Conservation (phyloP, 371 early-diverging fungal species). For the Syncephalastrum racemosum region DNA sequence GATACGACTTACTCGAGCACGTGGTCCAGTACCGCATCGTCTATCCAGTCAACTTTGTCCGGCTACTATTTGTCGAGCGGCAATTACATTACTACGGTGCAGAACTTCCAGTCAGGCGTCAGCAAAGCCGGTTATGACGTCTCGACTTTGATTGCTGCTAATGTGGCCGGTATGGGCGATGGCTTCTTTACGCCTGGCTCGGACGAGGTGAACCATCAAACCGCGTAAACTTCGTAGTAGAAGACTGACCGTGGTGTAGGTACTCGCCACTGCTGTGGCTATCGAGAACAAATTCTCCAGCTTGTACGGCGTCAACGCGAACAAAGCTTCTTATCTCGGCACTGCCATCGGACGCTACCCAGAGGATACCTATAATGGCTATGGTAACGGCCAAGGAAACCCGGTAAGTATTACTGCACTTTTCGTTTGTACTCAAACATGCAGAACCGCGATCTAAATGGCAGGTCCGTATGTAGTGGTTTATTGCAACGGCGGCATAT, state of each 20-base stretch:
- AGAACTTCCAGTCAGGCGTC: slow-evolving; percentile 34
- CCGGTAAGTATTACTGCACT: slow-evolving; percentile 24
- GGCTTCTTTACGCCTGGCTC: slow-evolving; percentile 47
- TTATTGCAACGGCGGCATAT: slow-evolving; percentile 58
- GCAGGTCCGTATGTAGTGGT: slow-evolving; percentile 39
- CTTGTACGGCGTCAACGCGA: slow-evolving; percentile 57
- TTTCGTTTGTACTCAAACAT: too few relatives aligned
- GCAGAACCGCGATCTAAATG: too few relatives aligned
- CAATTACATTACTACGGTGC: slow-evolving; percentile 41
- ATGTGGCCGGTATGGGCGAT: slow-evolving; percentile 40
- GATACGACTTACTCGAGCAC: slow-evolving; percentile 2
- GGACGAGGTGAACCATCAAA: slow-evolving; percentile 25
- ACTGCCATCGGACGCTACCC: slow-evolving; percentile 71
- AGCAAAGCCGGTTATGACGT: slow-evolving; percentile 51
- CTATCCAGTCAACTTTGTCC: slow-evolving; percentile 34
- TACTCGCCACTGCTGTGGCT: slow-evolving; percentile 51
- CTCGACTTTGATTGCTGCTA: slow-evolving; percentile 61
- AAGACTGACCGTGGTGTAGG: slow-evolving; percentile 13
- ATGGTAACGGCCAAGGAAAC: slow-evolving; percentile 57
- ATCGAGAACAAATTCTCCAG: slow-evolving; percentile 44
- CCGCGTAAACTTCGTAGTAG: not conserved
- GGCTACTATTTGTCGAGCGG: slow-evolving; percentile 41
- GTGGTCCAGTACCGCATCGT: slow-evolving; percentile 8
- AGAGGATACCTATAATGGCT: slow-evolving; percentile 74
- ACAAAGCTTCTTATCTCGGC: slow-evolving; percentile 15